A percentile compares a stretch with the other conserved stretches of the same genome.
Conservation (phyloP, 352 stramenopile genomes). For the Pythium periplocum region DNA sequence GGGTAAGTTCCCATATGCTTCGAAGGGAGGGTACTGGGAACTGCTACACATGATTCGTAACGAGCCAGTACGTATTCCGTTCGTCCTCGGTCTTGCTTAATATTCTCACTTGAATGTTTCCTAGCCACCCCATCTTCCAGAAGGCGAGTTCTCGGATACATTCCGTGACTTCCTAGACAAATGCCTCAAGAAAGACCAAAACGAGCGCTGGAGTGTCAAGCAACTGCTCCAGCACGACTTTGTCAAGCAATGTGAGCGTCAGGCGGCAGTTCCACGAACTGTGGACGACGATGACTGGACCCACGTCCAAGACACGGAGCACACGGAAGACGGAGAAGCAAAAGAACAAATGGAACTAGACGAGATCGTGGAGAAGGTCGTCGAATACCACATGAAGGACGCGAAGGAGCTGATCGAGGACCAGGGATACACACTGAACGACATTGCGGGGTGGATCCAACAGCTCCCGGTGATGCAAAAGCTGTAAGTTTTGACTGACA, state of each 20-base stretch:
- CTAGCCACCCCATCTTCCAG: conserved; percentile 56
- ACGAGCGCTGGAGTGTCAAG: conserved; percentile 76
- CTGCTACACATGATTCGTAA: conserved; percentile 88
- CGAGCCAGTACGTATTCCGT: conserved; percentile 36
- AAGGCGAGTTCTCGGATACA: conserved; percentile 61
- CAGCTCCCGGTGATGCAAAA: conserved; percentile 78
- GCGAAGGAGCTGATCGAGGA: conserved; percentile 70
- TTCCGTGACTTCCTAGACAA: conserved; percentile 82
- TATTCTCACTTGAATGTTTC: neutral
- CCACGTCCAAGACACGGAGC: neutral
- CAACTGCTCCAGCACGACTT: conserved; percentile 74
- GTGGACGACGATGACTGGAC: conserved; percentile 5
- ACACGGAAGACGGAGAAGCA: conserved; percentile 32
- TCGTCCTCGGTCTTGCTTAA: conserved; percentile 1
- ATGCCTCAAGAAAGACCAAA: conserved; percentile 76
- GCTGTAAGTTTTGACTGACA: conserved; percentile 30
- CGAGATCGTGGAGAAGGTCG: conserved; percentile 72
- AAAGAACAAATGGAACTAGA: conserved; percentile 72
- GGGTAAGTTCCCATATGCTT: conserved; percentile 85
- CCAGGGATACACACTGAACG: conserved; percentile 59
- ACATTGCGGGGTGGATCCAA: conserved; percentile 75
- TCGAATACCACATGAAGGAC: conserved; percentile 75
- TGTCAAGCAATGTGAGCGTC: conserved; percentile 34
- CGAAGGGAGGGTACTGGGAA: conserved; percentile 86
- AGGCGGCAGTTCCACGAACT: neutral